Evolutionary conservation across 345 rosid species (phyloP), one percentile per base, ranked within the genome.

Genomic region (Boechera divaricarpa): DNA sequence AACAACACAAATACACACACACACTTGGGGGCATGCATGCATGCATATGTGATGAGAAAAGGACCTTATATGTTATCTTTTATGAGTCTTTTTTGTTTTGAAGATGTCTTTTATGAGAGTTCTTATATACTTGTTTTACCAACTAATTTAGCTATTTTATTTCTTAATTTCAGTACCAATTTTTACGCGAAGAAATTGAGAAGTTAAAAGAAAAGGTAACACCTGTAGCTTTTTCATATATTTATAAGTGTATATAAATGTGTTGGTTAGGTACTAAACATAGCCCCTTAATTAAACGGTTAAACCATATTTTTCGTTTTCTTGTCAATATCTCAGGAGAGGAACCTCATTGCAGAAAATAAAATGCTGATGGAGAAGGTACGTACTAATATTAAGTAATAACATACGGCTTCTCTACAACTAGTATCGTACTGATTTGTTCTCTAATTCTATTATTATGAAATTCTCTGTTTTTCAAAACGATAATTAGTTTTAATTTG

Each of bases 131-230:
- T 57, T 52, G 31, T 35, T 75, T 66, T 0, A 67, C 2, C 12
- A 10, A n/a, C 21, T 57, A 6, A 41, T 53, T 53, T 16, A 59
- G 2, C 69, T 39, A 6, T 33, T 35, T 31, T 32, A 10, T 65
- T 48, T 57, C 33, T 45, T 28, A 36, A 35, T 8, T 76, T 62
- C 97, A 94, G 97, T 83, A 54, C 52, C 87, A 86, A 59, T 70
- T 94, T 21, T 70, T 88, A 6, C 79, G 60, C 28, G 94, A 88
- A 69, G 87, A 84, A 67, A 86, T 92, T 31, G 90, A 87, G 81
- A 86, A 79, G 80, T 83, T 92, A 33, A 89, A 78, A 61, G 83
- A 78, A 65, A 86, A 84, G 95, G 98, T 94, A 85, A 74, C 26
- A 29, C 59, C 11, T 63, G 33, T 55, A 35, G 35, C 35, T 26